Conservation (phyloP, 2,329 filamentous ascomycete species). For the Thielaviopsis ethacetica region DNA sequence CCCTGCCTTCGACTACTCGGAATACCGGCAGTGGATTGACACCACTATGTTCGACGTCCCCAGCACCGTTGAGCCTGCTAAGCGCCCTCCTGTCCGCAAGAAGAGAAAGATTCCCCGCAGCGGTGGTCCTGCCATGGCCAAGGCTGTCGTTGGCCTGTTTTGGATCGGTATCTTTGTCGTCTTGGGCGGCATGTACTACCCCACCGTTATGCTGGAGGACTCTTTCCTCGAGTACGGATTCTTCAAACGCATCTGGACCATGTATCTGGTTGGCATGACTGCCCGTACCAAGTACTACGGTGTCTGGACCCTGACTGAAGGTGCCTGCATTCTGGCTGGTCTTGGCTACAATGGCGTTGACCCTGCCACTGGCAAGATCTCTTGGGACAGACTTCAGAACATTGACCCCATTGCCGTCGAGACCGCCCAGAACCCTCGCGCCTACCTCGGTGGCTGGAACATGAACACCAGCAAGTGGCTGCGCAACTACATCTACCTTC, state of each 20-base stretch:
- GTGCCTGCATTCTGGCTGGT: slow-evolving; percentile 82
- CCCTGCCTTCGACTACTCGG: slow-evolving; percentile 84
- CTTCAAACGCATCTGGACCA: slow-evolving; percentile 53
- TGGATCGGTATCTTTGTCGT: slow-evolving; percentile 72
- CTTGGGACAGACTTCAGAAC: slow-evolving; percentile 79
- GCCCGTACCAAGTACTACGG: slow-evolving; percentile 89
- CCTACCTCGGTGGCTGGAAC: slow-evolving; percentile 87
- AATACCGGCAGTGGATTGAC: slow-evolving; percentile 85
- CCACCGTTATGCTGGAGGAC: slow-evolving; percentile 45
- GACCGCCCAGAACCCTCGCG: slow-evolving; percentile 81
- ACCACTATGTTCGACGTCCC: slow-evolving; percentile 88
- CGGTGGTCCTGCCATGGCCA: slow-evolving; percentile 66
- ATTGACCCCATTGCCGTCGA: slow-evolving; percentile 78
- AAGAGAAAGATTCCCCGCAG: slow-evolving; percentile 87
- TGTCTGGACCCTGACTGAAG: slow-evolving; percentile 86
- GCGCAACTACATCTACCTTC: slow-evolving; percentile 85
- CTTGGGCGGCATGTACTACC: slow-evolving; percentile 50
- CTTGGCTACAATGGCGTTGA: slow-evolving; percentile 92
- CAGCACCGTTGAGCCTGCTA: slow-evolving; percentile 62
- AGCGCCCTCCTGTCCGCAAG: slow-evolving; percentile 72
- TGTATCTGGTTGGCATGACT: slow-evolving; percentile 73
- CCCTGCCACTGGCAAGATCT: slow-evolving; percentile 64
- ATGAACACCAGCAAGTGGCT: slow-evolving; percentile 98
- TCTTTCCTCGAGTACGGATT: slow-evolving; percentile 53
- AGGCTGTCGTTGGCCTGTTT: slow-evolving; percentile 52